These are phyloP conservation scores for Acanthamoeba divionensis DNA, from an alignment of 208 protist species.

Conservation along the genomic window DNA sequence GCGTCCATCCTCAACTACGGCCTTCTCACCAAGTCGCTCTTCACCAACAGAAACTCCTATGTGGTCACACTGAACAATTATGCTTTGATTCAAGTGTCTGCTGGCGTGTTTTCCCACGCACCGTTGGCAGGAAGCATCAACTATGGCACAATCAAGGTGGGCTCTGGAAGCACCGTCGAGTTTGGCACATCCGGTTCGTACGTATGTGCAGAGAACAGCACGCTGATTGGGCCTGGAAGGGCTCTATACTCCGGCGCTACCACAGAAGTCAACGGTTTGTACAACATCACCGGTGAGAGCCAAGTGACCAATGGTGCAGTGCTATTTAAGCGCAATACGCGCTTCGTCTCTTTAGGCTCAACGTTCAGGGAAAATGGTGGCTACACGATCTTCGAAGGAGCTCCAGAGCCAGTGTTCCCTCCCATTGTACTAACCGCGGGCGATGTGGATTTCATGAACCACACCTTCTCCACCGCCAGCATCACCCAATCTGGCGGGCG, in stretches of 20 bases:
- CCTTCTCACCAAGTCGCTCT: neutral
- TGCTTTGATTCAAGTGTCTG: neutral
- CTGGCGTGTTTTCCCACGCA: neutral
- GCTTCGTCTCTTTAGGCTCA: neutral
- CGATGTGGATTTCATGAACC: slow-evolving; percentile 3
- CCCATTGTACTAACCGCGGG: neutral
- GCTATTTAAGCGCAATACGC: neutral
- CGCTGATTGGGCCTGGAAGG: neutral
- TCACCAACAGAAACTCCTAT: neutral
- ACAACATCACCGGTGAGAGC: neutral
- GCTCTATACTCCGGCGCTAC: neutral
- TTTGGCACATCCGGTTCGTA: slow-evolving; percentile 2
- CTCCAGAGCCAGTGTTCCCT: neutral
- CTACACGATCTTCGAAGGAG: neutral
- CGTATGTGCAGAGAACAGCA: neutral
- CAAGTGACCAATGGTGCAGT: neutral
- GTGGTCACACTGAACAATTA: slow-evolving; percentile 31
- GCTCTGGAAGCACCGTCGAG: neutral
- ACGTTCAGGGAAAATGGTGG: neutral
- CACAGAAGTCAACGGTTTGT: neutral
- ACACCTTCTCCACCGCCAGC: neutral
- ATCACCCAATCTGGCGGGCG: neutral
- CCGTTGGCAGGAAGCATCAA: neutral
- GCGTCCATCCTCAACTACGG: slow-evolving; percentile 39
- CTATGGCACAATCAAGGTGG: neutral